These are phyloP conservation scores for Claviceps sp. DNA, from an alignment of 2,329 filamentous ascomycete genomes.

Conservation along the genomic window DNA sequence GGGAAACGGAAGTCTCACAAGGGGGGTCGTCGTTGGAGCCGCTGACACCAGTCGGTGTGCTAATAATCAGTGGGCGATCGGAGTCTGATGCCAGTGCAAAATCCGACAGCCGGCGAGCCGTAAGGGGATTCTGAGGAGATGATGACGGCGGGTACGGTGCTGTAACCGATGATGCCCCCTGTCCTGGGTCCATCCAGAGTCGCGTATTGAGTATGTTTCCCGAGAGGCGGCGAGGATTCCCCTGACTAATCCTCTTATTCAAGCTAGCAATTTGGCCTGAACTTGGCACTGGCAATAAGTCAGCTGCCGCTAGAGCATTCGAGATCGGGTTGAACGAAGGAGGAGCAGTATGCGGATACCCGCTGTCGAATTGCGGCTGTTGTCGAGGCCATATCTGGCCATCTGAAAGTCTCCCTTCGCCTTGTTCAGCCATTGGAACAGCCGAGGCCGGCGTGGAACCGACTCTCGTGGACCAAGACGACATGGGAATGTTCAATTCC, in stretches of 20 bases:
- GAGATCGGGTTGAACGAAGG: constrained; percentile 18
- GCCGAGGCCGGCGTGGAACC: constrained; percentile 4
- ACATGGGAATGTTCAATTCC: constrained; percentile 18
- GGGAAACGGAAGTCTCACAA: constrained; percentile 18
- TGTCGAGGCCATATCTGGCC: constrained; percentile 34
- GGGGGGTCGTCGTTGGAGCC: constrained; percentile 39
- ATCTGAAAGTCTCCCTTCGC: constrained; percentile 19
- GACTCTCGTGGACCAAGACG: constrained; percentile 3
- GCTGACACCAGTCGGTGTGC: constrained; percentile 41
- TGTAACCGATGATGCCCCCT: not conserved
- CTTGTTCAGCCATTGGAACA: constrained; percentile 7
- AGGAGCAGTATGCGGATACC: constrained; percentile 30
- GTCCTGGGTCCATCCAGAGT: constrained; percentile 2
- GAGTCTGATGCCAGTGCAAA: constrained; percentile 15
- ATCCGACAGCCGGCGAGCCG: not conserved
- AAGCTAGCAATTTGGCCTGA: constrained; percentile 26
- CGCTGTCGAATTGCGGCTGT: constrained; percentile 13
- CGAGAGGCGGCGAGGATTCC: constrained; percentile 28
- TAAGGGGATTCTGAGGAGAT: not conserved
- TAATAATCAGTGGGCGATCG: constrained; percentile 46
- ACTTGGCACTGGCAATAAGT: constrained; percentile 24
- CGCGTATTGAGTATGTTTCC: constrained; percentile 21
- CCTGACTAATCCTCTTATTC: constrained; percentile 24
- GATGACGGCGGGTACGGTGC: not conserved
- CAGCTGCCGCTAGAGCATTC: constrained; percentile 19